phyloP scores from a whole-genome alignment of 2,329 filamentous ascomycete species.

The Ophiostoma quercus region DNA sequence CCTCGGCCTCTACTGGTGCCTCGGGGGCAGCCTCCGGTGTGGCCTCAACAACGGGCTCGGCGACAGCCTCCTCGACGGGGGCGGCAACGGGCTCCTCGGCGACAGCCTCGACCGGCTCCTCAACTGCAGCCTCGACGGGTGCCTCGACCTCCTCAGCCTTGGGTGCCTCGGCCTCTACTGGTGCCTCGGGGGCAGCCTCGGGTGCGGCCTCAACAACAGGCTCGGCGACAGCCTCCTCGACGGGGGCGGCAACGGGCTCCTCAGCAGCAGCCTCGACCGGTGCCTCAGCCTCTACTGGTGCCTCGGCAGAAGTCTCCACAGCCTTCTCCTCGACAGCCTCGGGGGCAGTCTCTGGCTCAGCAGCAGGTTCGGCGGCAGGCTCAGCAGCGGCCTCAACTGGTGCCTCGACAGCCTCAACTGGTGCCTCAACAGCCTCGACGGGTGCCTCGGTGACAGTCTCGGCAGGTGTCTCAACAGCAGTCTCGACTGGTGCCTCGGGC shows the following conservation, averaged over 20 bases:
- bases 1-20: background rate
- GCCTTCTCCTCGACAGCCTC: background rate
- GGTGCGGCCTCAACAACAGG: background rate
- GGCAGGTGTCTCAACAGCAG: background rate
- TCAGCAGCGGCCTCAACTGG: background rate
- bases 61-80: background rate
- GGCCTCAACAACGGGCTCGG: background rate
- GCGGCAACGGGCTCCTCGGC: background rate
- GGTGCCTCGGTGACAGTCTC: background rate
- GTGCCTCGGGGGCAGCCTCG: background rate
- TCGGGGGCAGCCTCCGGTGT: background rate
- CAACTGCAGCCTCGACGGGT: background rate
- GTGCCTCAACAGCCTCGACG: background rate
- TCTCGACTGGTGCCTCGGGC: background rate
- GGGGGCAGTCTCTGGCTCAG: background rate
- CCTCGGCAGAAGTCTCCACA: background rate
- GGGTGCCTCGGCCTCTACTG: background rate
- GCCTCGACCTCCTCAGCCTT: background rate
- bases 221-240: background rate
- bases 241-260: background rate
- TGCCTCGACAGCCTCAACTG: background rate
- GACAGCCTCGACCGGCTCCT: background rate
- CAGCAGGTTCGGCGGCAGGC: background rate
- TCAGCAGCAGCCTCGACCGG: slow-evolving; percentile 1
- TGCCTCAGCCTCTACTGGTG: background rate